Evolutionary conservation across 2,329 filamentous ascomycete species (phyloP), one percentile per base, ranked within the genome.

Genomic region (Raffaelea ambrosiae): DNA sequence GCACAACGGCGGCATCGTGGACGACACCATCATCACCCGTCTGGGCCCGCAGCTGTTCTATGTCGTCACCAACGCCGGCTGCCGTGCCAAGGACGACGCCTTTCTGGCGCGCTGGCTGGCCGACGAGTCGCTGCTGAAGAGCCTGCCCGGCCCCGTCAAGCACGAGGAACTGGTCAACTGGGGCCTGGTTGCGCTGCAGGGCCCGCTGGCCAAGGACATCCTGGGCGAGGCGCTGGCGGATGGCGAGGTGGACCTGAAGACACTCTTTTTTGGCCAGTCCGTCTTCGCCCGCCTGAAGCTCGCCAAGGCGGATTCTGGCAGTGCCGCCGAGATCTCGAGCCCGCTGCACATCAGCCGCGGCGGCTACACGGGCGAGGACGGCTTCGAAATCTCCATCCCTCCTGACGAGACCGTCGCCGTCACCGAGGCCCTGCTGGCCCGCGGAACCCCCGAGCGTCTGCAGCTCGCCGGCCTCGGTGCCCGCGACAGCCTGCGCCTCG

Each of bases 351-450:
- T 96, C 61, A 90, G 83, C 62, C 81, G 93, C 51, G 93, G 86
- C 42, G 93, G 93, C 4, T 98, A 98, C 72, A 98, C 93, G 0
- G 93, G 93, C 51, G 93, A 98, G 71, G 93, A 98, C 65, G 93
- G 93, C 39, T 98, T 98, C 67, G 93, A 98, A 70, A 88, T 98
- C 60, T 93, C 87, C 38, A 86, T 96, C 58, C 80, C 84, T 1
- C 75, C 79, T 0, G 73, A 74, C 21, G 77, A 83, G 57, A 81
- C 83, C 9, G 74, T 79, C 5, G 70, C 71, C 19, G 75, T 90
- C 38, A 83, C 86, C 5, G 75, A 89, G 63, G 71, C 80, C 21
- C 74, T 95, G 21, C 76, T 95, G 42, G 64, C 74, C 38, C 70
- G 77, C 29, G 83, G 83, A 22, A 79, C 82, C 11, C 66, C 73